Evolutionary conservation across 2,329 filamentous ascomycete genomes (phyloP).

Genomic region (Graphilbum fragrans): DNA sequence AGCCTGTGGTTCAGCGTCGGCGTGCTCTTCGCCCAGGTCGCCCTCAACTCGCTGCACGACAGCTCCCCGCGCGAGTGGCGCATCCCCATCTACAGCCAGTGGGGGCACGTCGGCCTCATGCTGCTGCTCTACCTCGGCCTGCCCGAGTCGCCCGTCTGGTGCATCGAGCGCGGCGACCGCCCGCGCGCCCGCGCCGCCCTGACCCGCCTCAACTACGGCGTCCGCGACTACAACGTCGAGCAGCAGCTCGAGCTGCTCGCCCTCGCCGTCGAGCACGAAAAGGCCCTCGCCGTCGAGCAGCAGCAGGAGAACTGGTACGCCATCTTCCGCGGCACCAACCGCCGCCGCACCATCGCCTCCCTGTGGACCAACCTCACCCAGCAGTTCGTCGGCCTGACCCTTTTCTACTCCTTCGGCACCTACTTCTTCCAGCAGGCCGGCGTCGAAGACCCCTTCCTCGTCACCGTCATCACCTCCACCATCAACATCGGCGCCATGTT

Average conservation of each 20-base stretch:
- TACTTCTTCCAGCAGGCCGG: constrained; percentile 24
- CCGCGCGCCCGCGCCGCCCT: constrained; percentile 11
- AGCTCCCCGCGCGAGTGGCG: constrained; percentile 25
- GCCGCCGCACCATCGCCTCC: constrained; percentile 17
- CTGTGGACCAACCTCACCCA: constrained; percentile 15
- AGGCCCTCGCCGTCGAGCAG: constrained; percentile 12
- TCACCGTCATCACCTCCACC: constrained; percentile 5
- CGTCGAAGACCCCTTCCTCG: constrained; percentile 11
- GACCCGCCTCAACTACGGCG: constrained; percentile 12
- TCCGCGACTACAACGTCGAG: constrained; percentile 17
- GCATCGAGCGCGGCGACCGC: constrained; percentile 13
- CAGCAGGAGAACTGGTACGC: constrained; percentile 15
- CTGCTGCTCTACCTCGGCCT: constrained; percentile 24
- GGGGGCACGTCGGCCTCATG: constrained; percentile 28
- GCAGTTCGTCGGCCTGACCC: constrained; percentile 13
- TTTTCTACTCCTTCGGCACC: constrained; percentile 12
- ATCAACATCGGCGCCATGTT: constrained; percentile 11
- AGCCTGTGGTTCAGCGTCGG: constrained; percentile 31
- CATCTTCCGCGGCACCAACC: constrained; percentile 18
- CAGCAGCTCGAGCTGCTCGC: constrained; percentile 15
- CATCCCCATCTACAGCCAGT: constrained; percentile 30
- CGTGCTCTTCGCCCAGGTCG: constrained; percentile 27
- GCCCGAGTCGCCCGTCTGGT: constrained; percentile 28
- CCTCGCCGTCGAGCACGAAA: constrained; percentile 14
- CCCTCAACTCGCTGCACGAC: constrained; percentile 26